Evolutionary conservation across 2,329 filamentous ascomycete genomes (phyloP), one percentile per base, ranked within the genome.

Genomic region (Epichloe gansuensis): DNA sequence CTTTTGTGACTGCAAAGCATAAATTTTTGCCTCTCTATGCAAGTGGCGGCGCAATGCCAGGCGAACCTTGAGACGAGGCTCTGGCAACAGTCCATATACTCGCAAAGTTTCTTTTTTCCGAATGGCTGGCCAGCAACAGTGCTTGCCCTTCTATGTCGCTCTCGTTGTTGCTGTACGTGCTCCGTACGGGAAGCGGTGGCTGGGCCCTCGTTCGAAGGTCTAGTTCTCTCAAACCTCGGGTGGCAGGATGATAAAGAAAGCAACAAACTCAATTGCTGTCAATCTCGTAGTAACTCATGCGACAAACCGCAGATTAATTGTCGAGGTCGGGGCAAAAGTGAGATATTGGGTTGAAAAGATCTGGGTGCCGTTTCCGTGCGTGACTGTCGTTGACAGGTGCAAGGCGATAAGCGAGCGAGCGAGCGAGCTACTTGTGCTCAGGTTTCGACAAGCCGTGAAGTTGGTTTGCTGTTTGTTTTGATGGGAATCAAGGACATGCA

Each of bases 81-180:
- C 31, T 31, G 35, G n/a, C 23, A 31, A n/a, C 9, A 52, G 50
- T 46, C 44, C 34, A n/a, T 47, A 46, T 41, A 42, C 34, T 43
- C 37, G 43, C 21, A 23, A 25, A 35, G 38, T 25, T 46, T 38
- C 7, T 11, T 13, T 11, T 8, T 34, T 34, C 9, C 25, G 12
- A 21, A 52, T 47, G 50, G 50, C 50, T 52, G 50, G 50, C 44
- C 45, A 47, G 50, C 17, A 45, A 43, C 45, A 34, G 12, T 17
- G 25, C 21, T 28, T 46, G 12, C 17, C 15, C 11, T 35, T 17
- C 12, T n/a, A 21, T 38, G 37, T 31, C 31, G 31, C 31, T 8
- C 31, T 31, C 31, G 31, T 31, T 9, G 28, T 31, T 31, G 11
- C 31, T 31, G 31, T 31, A 8, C 31, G 31, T 31, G 2, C 31